These are phyloP conservation scores for Madurella mycetomatis DNA, from an alignment of 2,329 filamentous ascomycete species.

Conservation along the genomic window DNA sequence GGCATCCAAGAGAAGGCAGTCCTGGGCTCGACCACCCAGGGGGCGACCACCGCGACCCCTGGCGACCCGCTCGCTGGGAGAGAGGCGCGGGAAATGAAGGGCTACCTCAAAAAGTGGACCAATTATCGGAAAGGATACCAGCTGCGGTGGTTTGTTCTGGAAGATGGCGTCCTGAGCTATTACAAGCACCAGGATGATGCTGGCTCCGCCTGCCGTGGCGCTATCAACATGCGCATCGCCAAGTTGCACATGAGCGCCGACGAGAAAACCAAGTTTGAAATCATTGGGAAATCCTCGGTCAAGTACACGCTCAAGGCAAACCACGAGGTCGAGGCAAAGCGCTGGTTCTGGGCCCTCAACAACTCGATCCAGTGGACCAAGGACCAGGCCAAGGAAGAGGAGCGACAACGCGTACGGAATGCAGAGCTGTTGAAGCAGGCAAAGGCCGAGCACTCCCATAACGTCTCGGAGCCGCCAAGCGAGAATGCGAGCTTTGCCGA, in stretches of 20 bases:
- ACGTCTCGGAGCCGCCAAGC: conserved; percentile 45
- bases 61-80: conserved; percentile 66
- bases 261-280: conserved; percentile 97
- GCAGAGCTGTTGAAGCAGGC: conserved; percentile 73
- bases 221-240: conserved; percentile 98
- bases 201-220: conserved; percentile 90
- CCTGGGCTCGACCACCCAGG: conserved; percentile 66
- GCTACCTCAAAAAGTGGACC: conserved; percentile 98
- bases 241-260: conserved; percentile 92
- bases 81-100: conserved; percentile 94
- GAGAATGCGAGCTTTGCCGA: conserved; percentile 52
- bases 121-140: conserved; percentile 98
- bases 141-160: conserved; percentile 93
- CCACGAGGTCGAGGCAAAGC: conserved; percentile 94
- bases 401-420: conserved; percentile 67
- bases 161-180: conserved; percentile 95
- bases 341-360: conserved; percentile 98
- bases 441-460: conserved; percentile 63
- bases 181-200: conserved; percentile 99
- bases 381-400: conserved; percentile 90
- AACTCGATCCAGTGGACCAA: conserved; percentile 99
- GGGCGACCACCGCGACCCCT: conserved; percentile 47
- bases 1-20: conserved; percentile 98
- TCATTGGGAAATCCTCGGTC: conserved; percentile 95
- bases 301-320: conserved; percentile 98